Percentiles rank a stretch among this genome's conserved stretches.
phyloP scores from a whole-genome alignment of 495 filamentous ascomycete genomes.

The Endocarpon pusillum region DNA sequence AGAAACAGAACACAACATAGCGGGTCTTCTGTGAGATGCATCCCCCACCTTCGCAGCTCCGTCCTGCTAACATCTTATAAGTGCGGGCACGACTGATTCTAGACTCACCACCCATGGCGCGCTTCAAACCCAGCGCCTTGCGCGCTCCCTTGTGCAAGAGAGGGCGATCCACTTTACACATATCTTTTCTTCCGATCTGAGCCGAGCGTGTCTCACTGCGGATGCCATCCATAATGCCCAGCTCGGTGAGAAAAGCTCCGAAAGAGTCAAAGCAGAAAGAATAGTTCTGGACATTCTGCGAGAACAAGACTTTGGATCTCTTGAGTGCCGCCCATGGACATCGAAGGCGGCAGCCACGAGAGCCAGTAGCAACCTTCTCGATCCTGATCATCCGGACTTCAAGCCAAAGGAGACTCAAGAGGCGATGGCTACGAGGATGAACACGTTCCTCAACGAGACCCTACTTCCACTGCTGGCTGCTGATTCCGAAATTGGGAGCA shows the following conservation, averaged over 20 bases:
- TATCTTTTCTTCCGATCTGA: constrained; percentile 67
- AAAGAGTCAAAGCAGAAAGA: not conserved
- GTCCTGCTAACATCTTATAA: constrained; percentile 24
- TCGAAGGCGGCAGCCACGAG: not conserved
- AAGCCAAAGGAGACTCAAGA: constrained; percentile 38
- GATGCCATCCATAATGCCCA: constrained; percentile 41
- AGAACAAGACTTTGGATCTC: constrained; percentile 17
- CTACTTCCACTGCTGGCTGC: constrained; percentile 38
- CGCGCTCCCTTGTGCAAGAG: constrained; percentile 32
- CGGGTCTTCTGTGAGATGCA: constrained; percentile 43
- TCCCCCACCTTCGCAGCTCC: not conserved
- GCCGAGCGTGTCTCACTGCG: constrained; percentile 56
- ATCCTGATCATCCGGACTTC: constrained; percentile 21
- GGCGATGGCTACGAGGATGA: constrained; percentile 44
- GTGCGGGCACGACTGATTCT: constrained; percentile 66
- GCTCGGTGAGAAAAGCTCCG: constrained; percentile 2
- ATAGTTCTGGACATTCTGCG: no score
- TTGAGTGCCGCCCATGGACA: constrained; percentile 9
- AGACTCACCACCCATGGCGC: constrained; percentile 66
- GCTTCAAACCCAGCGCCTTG: constrained; percentile 53
- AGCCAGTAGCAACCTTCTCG: not conserved
- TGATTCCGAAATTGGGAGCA: constrained; percentile 9
- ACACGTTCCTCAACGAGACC: constrained; percentile 43
- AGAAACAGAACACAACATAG: constrained; percentile 78
- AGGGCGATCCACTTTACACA: constrained; percentile 30